These are phyloP conservation scores for Stylonectria norvegica DNA, from an alignment of 2,329 filamentous ascomycete genomes.

Conservation along the genomic window DNA sequence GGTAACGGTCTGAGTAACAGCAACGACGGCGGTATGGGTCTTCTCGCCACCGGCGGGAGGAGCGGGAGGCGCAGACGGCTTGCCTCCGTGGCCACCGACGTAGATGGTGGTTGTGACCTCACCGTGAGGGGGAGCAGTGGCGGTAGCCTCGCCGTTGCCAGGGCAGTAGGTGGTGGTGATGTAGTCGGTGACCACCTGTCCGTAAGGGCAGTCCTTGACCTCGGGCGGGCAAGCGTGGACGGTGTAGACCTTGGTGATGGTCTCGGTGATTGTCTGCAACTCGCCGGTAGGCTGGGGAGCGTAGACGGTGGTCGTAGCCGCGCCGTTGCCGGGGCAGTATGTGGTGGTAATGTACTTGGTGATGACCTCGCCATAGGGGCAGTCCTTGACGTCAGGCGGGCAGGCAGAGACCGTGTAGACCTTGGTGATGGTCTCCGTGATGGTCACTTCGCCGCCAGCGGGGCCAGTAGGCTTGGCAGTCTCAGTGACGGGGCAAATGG, in stretches of 20 bases:
- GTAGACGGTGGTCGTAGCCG: not conserved
- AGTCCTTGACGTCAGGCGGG: constrained; percentile 12
- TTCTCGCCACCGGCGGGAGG: constrained; percentile 2
- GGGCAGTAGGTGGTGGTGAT: constrained; percentile 18
- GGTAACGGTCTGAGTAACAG: not conserved
- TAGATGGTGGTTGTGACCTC: not conserved
- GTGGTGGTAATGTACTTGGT: constrained; percentile 17
- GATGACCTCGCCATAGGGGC: constrained; percentile 10
- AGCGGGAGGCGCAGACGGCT: constrained; percentile 1
- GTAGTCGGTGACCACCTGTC: constrained; percentile 12
- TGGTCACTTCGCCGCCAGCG: constrained; percentile 12
- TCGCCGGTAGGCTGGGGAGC: not conserved
- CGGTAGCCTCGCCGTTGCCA: not conserved
- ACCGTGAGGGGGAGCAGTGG: not conserved
- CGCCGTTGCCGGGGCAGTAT: constrained; percentile 14
- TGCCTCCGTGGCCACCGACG: not conserved
- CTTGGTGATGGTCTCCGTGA: constrained; percentile 13
- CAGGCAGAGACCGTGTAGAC: constrained; percentile 19
- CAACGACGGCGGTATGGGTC: not conserved
- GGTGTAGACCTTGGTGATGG: constrained; percentile 2
- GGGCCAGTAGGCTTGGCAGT: constrained; percentile 5
- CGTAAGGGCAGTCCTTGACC: constrained; percentile 12
- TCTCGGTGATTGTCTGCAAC: constrained; percentile 1
- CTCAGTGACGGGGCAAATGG: constrained; percentile 36
- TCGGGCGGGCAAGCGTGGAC: constrained; percentile 13